phyloP scores from a whole-genome alignment of 2,329 filamentous ascomycete genomes.

The Neonectria ditissima region DNA sequence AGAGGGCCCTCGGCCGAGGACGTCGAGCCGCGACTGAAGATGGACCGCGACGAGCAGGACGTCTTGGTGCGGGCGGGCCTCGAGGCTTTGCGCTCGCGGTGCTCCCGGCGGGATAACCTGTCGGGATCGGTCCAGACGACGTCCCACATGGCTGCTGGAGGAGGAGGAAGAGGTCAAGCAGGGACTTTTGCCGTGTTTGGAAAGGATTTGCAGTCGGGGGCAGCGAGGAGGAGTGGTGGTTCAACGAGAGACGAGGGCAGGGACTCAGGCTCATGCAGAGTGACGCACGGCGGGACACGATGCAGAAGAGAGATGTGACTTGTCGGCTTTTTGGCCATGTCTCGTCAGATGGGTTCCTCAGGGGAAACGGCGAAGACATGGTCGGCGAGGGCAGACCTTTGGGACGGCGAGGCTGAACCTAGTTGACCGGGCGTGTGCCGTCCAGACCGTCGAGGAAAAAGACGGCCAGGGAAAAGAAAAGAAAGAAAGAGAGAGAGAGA shows the following conservation, averaged over 20 bases:
- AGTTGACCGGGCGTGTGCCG: background rate
- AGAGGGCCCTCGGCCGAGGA: constrained; percentile 52
- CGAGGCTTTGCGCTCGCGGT: background rate
- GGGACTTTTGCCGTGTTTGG: background rate
- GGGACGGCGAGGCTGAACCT: background rate
- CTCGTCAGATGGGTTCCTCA: background rate
- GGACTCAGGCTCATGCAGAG: background rate
- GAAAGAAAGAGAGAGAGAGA: background rate
- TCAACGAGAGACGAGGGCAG: background rate
- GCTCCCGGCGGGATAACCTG: background rate
- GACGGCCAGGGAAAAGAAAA: no score
- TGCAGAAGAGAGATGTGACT: background rate
- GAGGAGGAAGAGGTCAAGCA: background rate
- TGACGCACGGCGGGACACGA: background rate
- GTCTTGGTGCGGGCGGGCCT: constrained; percentile 20
- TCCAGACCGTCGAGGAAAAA: background rate
- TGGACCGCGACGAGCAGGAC: constrained; percentile 49
- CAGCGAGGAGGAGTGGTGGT: background rate
- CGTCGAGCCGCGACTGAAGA: constrained; percentile 58
- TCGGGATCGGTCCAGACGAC: constrained; percentile 69
- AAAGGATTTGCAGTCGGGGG: background rate
- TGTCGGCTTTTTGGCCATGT: background rate
- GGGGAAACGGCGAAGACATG: background rate
- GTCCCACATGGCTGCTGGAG: constrained; percentile 63
- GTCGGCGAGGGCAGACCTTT: background rate